These are phyloP conservation scores for Magnusiomyces sp. DNA, from an alignment of 1,139 yeast genomes.

Conservation along the genomic window DNA sequence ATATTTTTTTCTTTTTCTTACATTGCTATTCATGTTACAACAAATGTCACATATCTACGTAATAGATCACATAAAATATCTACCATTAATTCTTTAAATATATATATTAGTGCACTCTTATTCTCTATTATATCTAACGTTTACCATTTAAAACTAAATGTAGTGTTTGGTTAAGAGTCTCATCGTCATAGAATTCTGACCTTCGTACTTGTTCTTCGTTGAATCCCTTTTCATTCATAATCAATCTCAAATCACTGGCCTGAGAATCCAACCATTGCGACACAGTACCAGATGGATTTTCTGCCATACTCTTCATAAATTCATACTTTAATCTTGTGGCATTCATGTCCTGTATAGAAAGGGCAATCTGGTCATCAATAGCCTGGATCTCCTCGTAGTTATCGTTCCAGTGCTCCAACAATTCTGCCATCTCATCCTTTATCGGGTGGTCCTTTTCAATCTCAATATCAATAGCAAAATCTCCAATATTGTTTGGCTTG, in stretches of 20 bases:
- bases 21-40: not conserved
- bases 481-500: conserved; percentile 73
- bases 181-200: conserved; percentile 71
- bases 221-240: conserved; percentile 80
- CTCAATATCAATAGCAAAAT: conserved; percentile 64
- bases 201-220: conserved; percentile 86
- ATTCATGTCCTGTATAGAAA: conserved; percentile 59
- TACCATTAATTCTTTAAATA: not conserved
- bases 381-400: conserved; percentile 46
- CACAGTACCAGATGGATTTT: conserved; percentile 70
- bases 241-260: conserved; percentile 63
- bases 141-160: conserved; percentile 49
- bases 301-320: conserved; percentile 65
- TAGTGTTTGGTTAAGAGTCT: conserved; percentile 65
- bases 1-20: no score
- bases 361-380: conserved; percentile 51
- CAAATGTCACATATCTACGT: not conserved
- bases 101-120: no score
- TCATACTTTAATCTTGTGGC: conserved; percentile 54
- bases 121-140: not conserved
- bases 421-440: conserved; percentile 36
- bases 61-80: not conserved
- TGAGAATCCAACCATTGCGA: conserved; percentile 68
- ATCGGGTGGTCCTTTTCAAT: conserved; percentile 52
- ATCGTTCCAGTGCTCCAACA: conserved; percentile 38